A percentile compares a stretch with the other conserved stretches of the same genome.
phyloP scores from a whole-genome alignment of 495 filamentous ascomycete genomes.

The Letharia columbiana region DNA sequence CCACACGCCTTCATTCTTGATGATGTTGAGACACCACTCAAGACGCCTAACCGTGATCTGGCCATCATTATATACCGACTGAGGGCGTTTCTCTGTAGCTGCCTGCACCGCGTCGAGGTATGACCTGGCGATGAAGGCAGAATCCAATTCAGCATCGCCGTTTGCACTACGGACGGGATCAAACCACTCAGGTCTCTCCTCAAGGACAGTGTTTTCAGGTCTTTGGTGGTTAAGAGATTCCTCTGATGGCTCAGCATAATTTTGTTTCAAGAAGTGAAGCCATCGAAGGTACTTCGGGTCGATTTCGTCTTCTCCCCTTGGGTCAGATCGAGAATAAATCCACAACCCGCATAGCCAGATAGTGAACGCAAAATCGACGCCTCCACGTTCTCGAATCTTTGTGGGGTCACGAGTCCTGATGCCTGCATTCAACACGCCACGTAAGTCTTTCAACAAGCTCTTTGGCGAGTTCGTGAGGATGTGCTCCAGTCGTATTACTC shows the following conservation, averaged over 20 bases:
- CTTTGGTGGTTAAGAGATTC: background rate
- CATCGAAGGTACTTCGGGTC: conserved; percentile 4
- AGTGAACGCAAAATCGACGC: conserved; percentile 23
- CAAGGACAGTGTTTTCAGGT: background rate
- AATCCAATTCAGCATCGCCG: conserved; percentile 5
- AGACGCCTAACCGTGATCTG: conserved; percentile 9
- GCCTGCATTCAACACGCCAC: conserved; percentile 21
- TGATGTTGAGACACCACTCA: conserved; percentile 21
- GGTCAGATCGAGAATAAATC: background rate
- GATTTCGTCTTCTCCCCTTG: background rate
- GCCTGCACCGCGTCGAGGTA: conserved; percentile 17
- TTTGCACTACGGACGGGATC: conserved; percentile 11
- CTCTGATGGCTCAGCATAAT: conserved; percentile 2
- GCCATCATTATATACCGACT: conserved; percentile 21
- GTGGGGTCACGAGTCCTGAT: conserved; percentile 21
- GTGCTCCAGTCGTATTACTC: conserved; percentile 23
- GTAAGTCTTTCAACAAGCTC: conserved; percentile 20
- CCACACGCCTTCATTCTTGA: conserved; percentile 23
- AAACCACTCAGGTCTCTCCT: conserved; percentile 10
- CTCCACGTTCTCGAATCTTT: conserved; percentile 21
- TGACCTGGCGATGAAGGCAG: conserved; percentile 11
- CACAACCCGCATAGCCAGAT: conserved; percentile 24
- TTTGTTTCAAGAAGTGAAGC: conserved; percentile 8
- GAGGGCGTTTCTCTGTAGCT: conserved; percentile 17
- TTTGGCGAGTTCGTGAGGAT: conserved; percentile 14